Evolutionary conservation across 2,329 filamentous ascomycete genomes (phyloP).

Genomic region (Aureobasidium sp.): DNA sequence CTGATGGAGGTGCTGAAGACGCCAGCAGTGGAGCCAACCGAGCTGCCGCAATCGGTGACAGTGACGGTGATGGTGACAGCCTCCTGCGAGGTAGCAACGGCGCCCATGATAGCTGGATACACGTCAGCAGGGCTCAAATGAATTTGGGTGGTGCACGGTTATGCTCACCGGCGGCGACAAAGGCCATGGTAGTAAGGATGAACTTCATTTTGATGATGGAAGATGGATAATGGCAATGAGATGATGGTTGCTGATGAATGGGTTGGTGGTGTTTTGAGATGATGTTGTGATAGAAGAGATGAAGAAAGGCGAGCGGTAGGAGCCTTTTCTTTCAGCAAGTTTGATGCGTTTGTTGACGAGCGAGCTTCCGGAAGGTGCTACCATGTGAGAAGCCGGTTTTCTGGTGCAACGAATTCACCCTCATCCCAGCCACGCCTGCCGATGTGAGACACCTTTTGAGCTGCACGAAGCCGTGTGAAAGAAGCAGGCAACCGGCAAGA

Average conservation of each 20-base stretch:
- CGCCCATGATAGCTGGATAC: neutral
- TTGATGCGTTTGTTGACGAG: neutral
- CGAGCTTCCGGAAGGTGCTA: neutral
- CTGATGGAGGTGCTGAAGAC: constrained; percentile 4
- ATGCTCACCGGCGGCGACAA: constrained; percentile 7
- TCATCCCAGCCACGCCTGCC: neutral
- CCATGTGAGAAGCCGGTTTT: neutral
- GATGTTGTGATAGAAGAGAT: neutral
- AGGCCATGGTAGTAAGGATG: constrained; percentile 11
- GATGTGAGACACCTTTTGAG: neutral
- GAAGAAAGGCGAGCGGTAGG: neutral
- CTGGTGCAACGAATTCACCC: neutral
- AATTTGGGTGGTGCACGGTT: no score
- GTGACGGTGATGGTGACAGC: constrained; percentile 13
- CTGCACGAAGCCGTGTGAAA: neutral
- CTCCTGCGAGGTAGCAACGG: neutral
- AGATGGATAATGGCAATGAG: neutral
- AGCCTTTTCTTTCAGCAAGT: no score
- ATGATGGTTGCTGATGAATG: neutral
- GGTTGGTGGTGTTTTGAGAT: neutral
- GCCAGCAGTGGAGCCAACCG: neutral
- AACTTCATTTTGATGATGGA: constrained; percentile 14
- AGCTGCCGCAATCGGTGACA: neutral
- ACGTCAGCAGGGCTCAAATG: neutral
- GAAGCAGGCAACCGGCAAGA: neutral